These are phyloP conservation scores for Zostera marina DNA, from an alignment of 116 monocot genomes.

Conservation along the genomic window DNA sequence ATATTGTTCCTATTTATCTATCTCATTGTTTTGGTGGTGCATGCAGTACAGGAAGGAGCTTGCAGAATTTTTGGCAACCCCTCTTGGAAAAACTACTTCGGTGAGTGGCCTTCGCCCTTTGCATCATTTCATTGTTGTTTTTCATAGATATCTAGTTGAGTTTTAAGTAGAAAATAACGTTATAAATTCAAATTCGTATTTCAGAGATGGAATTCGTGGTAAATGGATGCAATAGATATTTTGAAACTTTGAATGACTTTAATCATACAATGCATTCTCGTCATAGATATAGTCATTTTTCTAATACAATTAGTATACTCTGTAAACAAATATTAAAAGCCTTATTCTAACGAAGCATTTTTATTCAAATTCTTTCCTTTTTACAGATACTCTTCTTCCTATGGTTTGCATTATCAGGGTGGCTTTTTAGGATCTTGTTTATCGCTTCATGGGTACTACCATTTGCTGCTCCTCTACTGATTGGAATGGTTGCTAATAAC, in stretches of 20 bases:
- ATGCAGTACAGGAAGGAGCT: conserved; percentile 78
- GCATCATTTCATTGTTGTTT: conserved; percentile 11
- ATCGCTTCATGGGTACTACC: conserved; percentile 75
- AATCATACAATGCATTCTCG: too few species aligned
- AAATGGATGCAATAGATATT: neutral
- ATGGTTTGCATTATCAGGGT: conserved; percentile 82
- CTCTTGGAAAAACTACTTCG: conserved; percentile 41
- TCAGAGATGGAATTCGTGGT: too few species aligned
- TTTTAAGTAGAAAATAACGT: neutral
- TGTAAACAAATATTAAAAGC: too few species aligned
- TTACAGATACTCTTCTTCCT: conserved; percentile 79
- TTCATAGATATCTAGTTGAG: neutral
- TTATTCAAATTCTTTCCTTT: conserved; percentile 9
- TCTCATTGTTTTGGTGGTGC: conserved; percentile 8
- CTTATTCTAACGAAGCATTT: too few species aligned
- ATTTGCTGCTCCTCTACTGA: conserved; percentile 65
- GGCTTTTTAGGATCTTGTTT: conserved; percentile 79
- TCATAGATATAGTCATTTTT: too few species aligned
- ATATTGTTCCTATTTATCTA: neutral
- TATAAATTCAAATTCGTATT: too few species aligned
- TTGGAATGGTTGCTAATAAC: conserved; percentile 59
- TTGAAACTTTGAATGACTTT: neutral
- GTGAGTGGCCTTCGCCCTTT: conserved; percentile 15
- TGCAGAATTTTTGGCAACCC: conserved; percentile 36
- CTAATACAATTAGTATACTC: too few species aligned